These are phyloP conservation scores for Pleurotus ostreatus DNA, from an alignment of 768 basidiomycete genomes.

Conservation along the genomic window DNA sequence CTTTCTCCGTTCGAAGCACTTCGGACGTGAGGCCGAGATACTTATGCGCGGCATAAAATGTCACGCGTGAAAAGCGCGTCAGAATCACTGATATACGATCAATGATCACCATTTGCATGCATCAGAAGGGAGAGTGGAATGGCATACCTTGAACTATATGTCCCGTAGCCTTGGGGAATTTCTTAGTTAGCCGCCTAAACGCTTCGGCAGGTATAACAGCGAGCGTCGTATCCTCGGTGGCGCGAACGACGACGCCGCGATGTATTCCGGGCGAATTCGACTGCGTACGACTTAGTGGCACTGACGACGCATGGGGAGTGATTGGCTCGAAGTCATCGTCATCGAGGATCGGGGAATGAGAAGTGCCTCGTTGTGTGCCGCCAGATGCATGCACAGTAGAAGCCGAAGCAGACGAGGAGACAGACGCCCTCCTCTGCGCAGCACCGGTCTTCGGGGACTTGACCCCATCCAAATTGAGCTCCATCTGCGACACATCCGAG, in stretches of 20 bases:
- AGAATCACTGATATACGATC: slow-evolving; percentile 66
- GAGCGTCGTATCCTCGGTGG: slow-evolving; percentile 89
- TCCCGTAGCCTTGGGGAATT: slow-evolving; percentile 95
- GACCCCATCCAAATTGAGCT: slow-evolving; percentile 32
- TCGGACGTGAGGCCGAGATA: slow-evolving; percentile 95
- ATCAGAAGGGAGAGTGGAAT: background rate
- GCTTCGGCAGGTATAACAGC: slow-evolving; percentile 99
- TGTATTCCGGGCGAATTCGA: slow-evolving; percentile 35
- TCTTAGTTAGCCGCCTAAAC: slow-evolving; percentile 89
- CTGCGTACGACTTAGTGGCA: slow-evolving; percentile 5
- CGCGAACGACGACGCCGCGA: slow-evolving; percentile 84
- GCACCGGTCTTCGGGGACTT: slow-evolving; percentile 18
- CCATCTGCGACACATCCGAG: slow-evolving; percentile 63
- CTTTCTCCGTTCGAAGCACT: slow-evolving; percentile 93
- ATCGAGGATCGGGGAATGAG: slow-evolving; percentile 23
- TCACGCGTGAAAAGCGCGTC: slow-evolving; percentile 94
- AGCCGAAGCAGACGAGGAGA: slow-evolving; percentile 68
- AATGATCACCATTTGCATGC: slow-evolving; percentile 7
- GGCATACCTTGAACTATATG: slow-evolving; percentile 86
- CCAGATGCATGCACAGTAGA: slow-evolving; percentile 61
- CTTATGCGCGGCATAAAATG: slow-evolving; percentile 95
- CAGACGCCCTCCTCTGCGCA: slow-evolving; percentile 33
- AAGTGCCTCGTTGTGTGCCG: slow-evolving; percentile 11
- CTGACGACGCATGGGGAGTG: slow-evolving; percentile 2
- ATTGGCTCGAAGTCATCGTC: slow-evolving; percentile 12